phyloP scores from a whole-genome alignment of 2,329 filamentous ascomycete genomes.

The Fonsecaea nubica region DNA sequence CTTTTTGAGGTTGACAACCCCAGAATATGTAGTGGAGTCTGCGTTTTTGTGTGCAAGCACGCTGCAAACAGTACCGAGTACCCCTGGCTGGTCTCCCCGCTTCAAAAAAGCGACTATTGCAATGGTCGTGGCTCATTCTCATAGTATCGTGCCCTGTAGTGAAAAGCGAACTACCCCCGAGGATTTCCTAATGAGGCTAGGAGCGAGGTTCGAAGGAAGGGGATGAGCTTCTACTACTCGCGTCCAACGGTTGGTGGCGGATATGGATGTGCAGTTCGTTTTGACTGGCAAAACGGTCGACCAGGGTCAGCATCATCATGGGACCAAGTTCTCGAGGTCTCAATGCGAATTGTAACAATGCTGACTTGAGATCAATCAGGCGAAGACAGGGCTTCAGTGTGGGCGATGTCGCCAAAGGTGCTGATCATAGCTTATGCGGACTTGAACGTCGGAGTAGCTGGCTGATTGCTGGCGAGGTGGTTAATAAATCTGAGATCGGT shows the following conservation, averaged over 20 bases:
- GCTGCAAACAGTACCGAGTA: not conserved
- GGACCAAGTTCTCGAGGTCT: not conserved
- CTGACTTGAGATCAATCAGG: not conserved
- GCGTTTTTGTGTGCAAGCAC: not conserved
- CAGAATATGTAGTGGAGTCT: not conserved
- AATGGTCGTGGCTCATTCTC: not conserved
- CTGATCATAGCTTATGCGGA: not conserved
- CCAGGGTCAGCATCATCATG: not conserved
- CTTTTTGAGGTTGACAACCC: not conserved
- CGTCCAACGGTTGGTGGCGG: not conserved
- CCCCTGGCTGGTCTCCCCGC: not conserved
- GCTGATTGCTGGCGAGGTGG: slow-evolving; percentile 2
- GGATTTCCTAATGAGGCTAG: not conserved
- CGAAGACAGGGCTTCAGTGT: not conserved
- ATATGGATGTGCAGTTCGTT: not conserved
- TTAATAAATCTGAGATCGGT: slow-evolving; percentile 16
- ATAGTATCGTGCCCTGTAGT: not conserved
- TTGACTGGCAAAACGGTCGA: not conserved
- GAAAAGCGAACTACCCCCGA: not conserved
- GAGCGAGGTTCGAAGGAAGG: not conserved
- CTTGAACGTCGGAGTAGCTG: slow-evolving; percentile 1
- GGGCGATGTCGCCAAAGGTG: slow-evolving; percentile 1
- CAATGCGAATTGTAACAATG: not conserved
- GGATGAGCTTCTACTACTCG: not conserved
- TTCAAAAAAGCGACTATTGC: not conserved